These are phyloP conservation scores for Teratosphaeria pseudoeucalypti DNA, from an alignment of 2,329 filamentous ascomycete species.

Conservation along the genomic window DNA sequence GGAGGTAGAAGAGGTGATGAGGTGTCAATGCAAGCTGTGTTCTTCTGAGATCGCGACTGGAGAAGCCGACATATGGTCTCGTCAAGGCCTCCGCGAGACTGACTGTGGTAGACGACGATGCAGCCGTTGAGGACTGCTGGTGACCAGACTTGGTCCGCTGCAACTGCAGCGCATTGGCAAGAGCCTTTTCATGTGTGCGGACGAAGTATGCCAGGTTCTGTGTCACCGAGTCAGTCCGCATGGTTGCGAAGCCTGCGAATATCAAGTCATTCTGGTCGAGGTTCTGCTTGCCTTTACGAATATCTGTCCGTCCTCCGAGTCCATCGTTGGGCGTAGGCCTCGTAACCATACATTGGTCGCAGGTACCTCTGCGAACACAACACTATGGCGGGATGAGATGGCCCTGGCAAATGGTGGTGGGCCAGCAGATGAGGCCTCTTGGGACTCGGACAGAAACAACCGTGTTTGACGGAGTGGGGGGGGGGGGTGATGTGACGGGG, in stretches of 20 bases:
- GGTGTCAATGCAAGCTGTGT: slow-evolving; percentile 87
- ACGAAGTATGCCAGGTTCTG: slow-evolving; percentile 95
- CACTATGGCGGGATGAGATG: background rate
- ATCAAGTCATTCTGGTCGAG: background rate
- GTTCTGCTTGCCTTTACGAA: slow-evolving; percentile 66
- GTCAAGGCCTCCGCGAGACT: slow-evolving; percentile 75
- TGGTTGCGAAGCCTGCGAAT: background rate
- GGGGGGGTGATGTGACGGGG: background rate
- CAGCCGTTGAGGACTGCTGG: slow-evolving; percentile 23
- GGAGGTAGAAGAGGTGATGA: slow-evolving; percentile 91
- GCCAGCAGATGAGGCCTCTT: background rate
- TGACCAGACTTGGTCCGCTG: slow-evolving; percentile 54
- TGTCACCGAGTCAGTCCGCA: background rate
- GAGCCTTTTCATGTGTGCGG: slow-evolving; percentile 90
- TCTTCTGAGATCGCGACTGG: slow-evolving; percentile 75
- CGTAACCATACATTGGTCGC: slow-evolving; percentile 13
- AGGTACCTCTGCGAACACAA: slow-evolving; percentile 1
- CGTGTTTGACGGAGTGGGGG: background rate
- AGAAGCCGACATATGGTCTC: slow-evolving; percentile 72
- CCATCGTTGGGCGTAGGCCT: slow-evolving; percentile 43
- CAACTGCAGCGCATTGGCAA: slow-evolving; percentile 89
- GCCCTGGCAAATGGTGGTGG: background rate
- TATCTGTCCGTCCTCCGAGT: slow-evolving; percentile 80
- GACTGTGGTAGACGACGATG: slow-evolving; percentile 53
- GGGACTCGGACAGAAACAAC: background rate